Evolutionary conservation across 2,329 filamentous ascomycete species (phyloP).

Genomic region (Alternaria metachromatica): DNA sequence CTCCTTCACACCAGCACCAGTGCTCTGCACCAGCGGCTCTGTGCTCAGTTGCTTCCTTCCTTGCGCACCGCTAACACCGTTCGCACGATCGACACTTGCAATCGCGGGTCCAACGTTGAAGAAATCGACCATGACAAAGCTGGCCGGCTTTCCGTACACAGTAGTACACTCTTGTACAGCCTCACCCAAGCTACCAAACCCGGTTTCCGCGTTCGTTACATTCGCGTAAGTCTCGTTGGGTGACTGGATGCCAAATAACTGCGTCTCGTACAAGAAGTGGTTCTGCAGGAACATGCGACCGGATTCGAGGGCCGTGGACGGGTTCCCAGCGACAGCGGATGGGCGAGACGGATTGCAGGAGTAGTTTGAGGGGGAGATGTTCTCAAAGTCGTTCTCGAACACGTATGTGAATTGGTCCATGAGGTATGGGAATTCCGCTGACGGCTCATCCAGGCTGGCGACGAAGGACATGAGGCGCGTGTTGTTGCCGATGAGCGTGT

Average conservation of each 20-base stretch:
- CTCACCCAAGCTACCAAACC: constrained; percentile 60
- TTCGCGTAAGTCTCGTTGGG: constrained; percentile 60
- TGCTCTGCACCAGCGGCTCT: constrained; percentile 21
- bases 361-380: constrained; percentile 68
- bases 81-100: constrained; percentile 73
- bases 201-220: constrained; percentile 70
- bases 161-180: constrained; percentile 48
- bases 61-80: constrained; percentile 56
- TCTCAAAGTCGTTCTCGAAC: constrained; percentile 76
- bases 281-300: constrained; percentile 76
- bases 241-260: constrained; percentile 51
- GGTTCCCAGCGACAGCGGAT: constrained; percentile 52
- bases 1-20: constrained; percentile 21
- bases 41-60: constrained; percentile 36
- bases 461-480: constrained; percentile 74
- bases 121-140: constrained; percentile 80
- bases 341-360: constrained; percentile 76
- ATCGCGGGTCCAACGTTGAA: constrained; percentile 76
- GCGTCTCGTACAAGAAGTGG: constrained; percentile 73
- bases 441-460: constrained; percentile 54
- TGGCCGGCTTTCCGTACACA: constrained; percentile 72
- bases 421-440: constrained; percentile 60
- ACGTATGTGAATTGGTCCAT: constrained; percentile 69
- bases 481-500: constrained; percentile 68
- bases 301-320: constrained; percentile 59